Conservation (phyloP, 495 filamentous ascomycete species). For the Astrocystis sublimbata region DNA sequence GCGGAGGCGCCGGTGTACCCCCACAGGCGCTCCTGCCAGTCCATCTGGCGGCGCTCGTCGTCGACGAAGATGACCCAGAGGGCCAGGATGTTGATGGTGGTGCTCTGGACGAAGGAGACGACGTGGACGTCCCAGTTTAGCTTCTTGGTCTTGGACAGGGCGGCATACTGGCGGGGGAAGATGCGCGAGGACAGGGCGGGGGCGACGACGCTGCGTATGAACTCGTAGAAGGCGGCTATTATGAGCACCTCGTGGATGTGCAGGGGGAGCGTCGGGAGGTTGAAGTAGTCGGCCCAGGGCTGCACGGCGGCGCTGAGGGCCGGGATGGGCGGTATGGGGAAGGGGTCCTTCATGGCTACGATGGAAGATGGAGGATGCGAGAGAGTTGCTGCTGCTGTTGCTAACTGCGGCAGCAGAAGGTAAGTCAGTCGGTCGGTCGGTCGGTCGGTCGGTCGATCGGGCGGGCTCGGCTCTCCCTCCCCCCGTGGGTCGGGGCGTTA, state of each 20-base stretch:
- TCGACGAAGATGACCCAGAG: constrained; percentile 83
- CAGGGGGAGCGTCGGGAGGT: constrained; percentile 70
- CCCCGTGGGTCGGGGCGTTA: not conserved
- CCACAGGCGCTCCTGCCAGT: constrained; percentile 75
- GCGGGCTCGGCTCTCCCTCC: not conserved
- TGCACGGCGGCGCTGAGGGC: constrained; percentile 54
- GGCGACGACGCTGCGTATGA: constrained; percentile 72
- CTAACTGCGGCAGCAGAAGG: too few relatives aligned
- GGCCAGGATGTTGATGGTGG: constrained; percentile 73
- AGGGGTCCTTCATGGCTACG: constrained; percentile 66
- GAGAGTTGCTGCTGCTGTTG: not conserved
- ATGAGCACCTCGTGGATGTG: constrained; percentile 88
- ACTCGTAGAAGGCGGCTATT: constrained; percentile 72
- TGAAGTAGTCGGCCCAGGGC: constrained; percentile 59
- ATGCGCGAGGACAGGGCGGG: constrained; percentile 68
- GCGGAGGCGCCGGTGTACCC: constrained; percentile 84
- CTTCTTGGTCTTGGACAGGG: constrained; percentile 64
- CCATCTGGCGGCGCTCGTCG: constrained; percentile 72
- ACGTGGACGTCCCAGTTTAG: constrained; percentile 97
- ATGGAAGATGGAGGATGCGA: not conserved
- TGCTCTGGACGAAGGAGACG: constrained; percentile 85
- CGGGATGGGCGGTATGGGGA: constrained; percentile 60
- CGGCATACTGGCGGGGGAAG: constrained; percentile 71
- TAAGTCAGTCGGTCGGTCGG: too few relatives aligned
- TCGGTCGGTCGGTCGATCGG: not conserved